Evolutionary conservation across 352 stramenopile species (phyloP).

Genomic region (Plasmopara halstedii): DNA sequence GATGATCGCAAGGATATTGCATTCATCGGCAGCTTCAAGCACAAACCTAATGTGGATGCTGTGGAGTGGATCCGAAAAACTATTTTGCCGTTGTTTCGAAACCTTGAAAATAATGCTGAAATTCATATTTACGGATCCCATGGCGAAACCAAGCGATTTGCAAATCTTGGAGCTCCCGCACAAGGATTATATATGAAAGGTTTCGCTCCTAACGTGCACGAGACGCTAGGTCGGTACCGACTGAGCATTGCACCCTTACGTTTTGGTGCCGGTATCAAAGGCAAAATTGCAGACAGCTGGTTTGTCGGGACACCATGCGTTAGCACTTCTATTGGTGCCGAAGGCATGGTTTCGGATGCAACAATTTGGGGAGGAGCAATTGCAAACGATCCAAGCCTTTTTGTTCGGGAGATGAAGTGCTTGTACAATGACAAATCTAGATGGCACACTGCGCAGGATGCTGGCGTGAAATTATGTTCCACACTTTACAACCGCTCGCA

Average conservation of each 20-base stretch:
- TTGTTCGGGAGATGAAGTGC: conserved; percentile 35
- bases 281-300: conserved; percentile 93
- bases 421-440: conserved; percentile 34
- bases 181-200: conserved; percentile 71
- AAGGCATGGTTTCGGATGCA: conserved; percentile 60
- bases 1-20: conserved; percentile 52
- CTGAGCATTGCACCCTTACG: conserved; percentile 86
- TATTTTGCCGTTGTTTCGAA: conserved; percentile 74
- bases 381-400: conserved; percentile 29
- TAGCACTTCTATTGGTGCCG: conserved; percentile 81
- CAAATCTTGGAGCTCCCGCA: conserved; percentile 39
- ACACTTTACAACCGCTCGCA: conserved; percentile 36
- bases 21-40: conserved; percentile 90
- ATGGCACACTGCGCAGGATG: conserved; percentile 32
- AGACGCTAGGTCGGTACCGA: conserved; percentile 56
- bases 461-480: conserved; percentile 24
- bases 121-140: conserved; percentile 88
- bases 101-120: conserved; percentile 15
- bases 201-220: conserved; percentile 64
- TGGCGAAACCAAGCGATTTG: conserved; percentile 37
- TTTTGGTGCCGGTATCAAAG: conserved; percentile 92
- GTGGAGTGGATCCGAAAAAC: conserved; percentile 61
- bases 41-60: conserved; percentile 88
- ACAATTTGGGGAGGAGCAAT: conserved; percentile 46
- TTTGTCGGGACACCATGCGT: conserved; percentile 85